These are phyloP conservation scores for Fragaria nilgerrensis DNA, from an alignment of 306 rosid species.

Conservation along the genomic window DNA sequence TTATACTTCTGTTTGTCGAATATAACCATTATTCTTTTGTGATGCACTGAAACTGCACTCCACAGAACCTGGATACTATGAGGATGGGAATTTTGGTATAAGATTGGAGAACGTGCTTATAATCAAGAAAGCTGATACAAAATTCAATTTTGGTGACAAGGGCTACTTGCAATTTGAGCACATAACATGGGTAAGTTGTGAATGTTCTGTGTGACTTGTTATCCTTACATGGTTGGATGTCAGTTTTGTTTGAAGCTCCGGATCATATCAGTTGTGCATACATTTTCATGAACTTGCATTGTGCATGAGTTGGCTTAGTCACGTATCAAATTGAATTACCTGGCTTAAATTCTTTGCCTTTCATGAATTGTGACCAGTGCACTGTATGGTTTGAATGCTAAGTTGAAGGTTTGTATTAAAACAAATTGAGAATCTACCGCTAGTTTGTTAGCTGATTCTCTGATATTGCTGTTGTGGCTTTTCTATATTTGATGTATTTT, in stretches of 20 bases:
- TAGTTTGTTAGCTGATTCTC: neutral
- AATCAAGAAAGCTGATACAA: constrained; percentile 72
- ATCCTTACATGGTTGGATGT: neutral
- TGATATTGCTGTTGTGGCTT: neutral
- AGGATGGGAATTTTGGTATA: constrained; percentile 89
- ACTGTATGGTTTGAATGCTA: neutral
- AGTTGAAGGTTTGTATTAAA: neutral
- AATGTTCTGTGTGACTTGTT: neutral
- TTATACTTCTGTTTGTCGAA: neutral
- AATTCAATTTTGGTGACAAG: constrained; percentile 84
- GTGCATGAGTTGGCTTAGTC: neutral
- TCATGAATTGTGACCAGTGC: neutral
- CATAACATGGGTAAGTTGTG: constrained; percentile 74
- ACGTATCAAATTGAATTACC: neutral
- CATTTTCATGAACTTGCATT: neutral
- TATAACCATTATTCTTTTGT: neutral
- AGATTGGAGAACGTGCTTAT: constrained; percentile 97
- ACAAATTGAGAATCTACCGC: neutral
- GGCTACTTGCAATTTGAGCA: constrained; percentile 91
- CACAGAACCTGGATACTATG: constrained; percentile 96
- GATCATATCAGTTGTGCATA: neutral
- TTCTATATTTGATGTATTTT: neutral
- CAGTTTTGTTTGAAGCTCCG: neutral
- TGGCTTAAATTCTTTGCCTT: neutral
- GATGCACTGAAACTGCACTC: constrained; percentile 20